Evolutionary conservation across 441 rosid species (phyloP).

Genomic region (Metrosideros polymorpha): DNA sequence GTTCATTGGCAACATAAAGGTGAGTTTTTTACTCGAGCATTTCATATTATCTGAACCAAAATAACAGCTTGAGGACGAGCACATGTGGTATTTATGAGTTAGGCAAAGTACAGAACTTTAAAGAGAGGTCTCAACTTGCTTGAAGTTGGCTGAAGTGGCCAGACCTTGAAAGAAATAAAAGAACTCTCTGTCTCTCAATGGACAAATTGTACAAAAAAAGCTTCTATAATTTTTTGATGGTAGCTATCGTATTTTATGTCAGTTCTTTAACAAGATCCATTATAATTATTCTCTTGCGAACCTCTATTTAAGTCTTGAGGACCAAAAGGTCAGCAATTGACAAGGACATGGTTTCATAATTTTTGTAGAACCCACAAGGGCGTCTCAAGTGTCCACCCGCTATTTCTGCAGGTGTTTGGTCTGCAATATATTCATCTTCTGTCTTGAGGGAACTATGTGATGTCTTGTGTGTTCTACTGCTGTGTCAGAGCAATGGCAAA

Average conservation of each 20-base stretch:
- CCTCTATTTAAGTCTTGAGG: neutral
- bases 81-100: neutral
- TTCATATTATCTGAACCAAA: neutral
- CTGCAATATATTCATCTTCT: neutral
- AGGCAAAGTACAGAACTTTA: neutral
- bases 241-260: neutral
- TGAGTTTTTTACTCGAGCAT: neutral
- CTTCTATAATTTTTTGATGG: neutral
- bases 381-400: neutral
- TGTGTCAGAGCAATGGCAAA: conserved; percentile 28
- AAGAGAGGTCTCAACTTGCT: neutral
- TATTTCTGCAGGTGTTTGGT: neutral
- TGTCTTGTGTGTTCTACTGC: neutral
- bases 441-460: neutral
- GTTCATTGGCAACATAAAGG: neutral
- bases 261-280: neutral
- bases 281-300: neutral
- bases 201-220: neutral
- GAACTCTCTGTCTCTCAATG: neutral
- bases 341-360: neutral
- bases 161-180: neutral
- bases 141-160: neutral
- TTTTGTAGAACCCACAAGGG: neutral
- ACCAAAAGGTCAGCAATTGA: neutral
- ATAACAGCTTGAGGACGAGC: neutral